Evolutionary conservation across 306 rosid genomes (phyloP), one percentile per base, ranked within the genome.

Genomic region (Cicer bijugum): DNA sequence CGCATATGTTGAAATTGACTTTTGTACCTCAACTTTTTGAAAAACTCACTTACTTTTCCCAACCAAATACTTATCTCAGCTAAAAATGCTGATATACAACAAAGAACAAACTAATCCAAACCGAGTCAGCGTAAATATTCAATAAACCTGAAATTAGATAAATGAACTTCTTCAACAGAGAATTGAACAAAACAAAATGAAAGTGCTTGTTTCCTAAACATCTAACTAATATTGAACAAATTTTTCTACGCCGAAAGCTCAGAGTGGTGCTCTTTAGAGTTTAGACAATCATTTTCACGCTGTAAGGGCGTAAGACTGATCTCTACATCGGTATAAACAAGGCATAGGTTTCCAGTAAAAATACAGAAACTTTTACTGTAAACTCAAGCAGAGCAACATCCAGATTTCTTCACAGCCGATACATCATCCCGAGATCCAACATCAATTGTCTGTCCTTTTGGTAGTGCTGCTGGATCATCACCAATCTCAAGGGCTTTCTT

Each of bases 381-480:
- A 15, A 40, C 14, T 85, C 84, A 91, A 70, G 82, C 39, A 68
- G 88, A 87, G 82, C 95, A 89, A 42, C 97, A 89, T 47, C 91
- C 95, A 12, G 35, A 68, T 71, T 86, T 76, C 93, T 92, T 92
- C 75, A 84, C 87, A 42, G 89, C 89, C 1, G 97, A 92, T 37
- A 85, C 92, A 74, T 89, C 93, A 71, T 92, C 96, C 66, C 86
- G 87, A 50, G 81, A 61, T 9, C 93, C 86, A 12, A 85, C 89
- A 66, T 86, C 82, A 67, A 90, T 89, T 6, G 86, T 85, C 84
- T 83, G 84, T 55, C 92, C 92, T 76, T 86, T 90, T 2, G 93
- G 98, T 69, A 90, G 71, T 42, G 92, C 83, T 12, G 95, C 85
- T n/a, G 96, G 90, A 82, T 89, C 97, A 72, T 85, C 88, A 28